Percentiles rank a stretch among this genome's conserved stretches.
phyloP scores from a whole-genome alignment of 176 grass and related monocot species.

The Coix lacrymajobi region DNA sequence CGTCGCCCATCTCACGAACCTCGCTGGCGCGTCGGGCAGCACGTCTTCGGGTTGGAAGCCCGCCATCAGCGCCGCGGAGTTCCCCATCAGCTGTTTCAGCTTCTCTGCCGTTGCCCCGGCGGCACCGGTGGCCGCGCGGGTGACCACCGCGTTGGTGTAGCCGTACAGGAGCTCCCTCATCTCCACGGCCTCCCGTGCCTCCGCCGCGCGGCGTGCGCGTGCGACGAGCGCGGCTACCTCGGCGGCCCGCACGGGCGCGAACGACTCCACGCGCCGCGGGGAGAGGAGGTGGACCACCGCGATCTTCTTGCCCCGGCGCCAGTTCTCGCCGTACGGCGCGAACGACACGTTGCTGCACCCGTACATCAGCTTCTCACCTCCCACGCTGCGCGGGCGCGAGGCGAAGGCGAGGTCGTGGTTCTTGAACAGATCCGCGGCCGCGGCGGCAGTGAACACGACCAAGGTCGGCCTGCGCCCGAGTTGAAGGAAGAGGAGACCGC shows the following conservation, averaged over 20 bases:
- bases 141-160: slow-evolving; percentile 54
- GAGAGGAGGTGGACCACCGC: slow-evolving; percentile 59
- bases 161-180: slow-evolving; percentile 41
- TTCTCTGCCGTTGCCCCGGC: slow-evolving; percentile 6
- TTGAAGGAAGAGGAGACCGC: slow-evolving; percentile 42
- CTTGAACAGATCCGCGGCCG: slow-evolving; percentile 40
- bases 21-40: slow-evolving; percentile 31
- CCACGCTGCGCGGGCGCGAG: slow-evolving; percentile 38
- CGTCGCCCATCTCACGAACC: slow-evolving; percentile 22
- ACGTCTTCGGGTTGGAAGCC: slow-evolving; percentile 49
- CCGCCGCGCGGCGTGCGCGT: neutral
- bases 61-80: slow-evolving; percentile 2
- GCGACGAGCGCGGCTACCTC: slow-evolving; percentile 30
- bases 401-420: slow-evolving; percentile 72
- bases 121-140: slow-evolving; percentile 26
- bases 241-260: slow-evolving; percentile 34
- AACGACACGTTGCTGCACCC: slow-evolving; percentile 44
- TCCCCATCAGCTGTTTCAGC: slow-evolving; percentile 30
- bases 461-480: slow-evolving; percentile 37
- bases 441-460: slow-evolving; percentile 46
- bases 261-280: slow-evolving; percentile 35
- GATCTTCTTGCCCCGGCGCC: slow-evolving; percentile 59
- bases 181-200: slow-evolving; percentile 18
- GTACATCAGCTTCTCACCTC: slow-evolving; percentile 16
- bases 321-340: slow-evolving; percentile 48